Evolutionary conservation across 2,329 filamentous ascomycete species (phyloP).

Genomic region (Fusarium agapanthi): DNA sequence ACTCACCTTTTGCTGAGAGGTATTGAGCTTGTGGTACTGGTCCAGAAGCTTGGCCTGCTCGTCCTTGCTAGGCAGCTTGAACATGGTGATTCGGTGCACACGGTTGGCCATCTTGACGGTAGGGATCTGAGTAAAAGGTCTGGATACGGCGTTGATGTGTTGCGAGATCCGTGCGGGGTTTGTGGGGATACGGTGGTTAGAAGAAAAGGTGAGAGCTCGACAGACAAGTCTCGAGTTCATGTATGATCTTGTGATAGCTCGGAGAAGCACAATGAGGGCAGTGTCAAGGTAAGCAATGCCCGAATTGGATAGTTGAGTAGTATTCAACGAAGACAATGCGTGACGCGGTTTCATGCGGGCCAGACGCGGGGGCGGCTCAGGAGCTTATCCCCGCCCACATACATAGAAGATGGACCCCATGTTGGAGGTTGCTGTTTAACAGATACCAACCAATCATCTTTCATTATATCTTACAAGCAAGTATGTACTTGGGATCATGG

Average conservation of each 20-base stretch:
- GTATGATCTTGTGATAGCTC: constrained; percentile 8
- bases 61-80: constrained; percentile 59
- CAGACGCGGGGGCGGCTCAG: constrained; percentile 20
- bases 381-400: neutral
- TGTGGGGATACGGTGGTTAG: neutral
- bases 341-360: constrained; percentile 27
- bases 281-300: neutral
- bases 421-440: constrained; percentile 5
- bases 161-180: neutral
- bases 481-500: neutral
- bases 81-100: constrained; percentile 61
- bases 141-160: neutral
- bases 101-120: constrained; percentile 51
- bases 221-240: constrained; percentile 24
- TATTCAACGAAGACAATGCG: constrained; percentile 7
- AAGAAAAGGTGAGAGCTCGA: neutral
- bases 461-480: neutral
- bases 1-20: constrained; percentile 54
- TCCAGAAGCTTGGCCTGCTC: constrained; percentile 56
- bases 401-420: neutral
- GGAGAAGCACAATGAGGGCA: neutral
- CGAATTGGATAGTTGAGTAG: neutral
- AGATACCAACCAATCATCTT: constrained; percentile 7
- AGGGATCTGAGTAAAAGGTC: constrained; percentile 4
- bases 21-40: constrained; percentile 53